Base-by-base conservation (phyloP, 192 early-diverging fungal species). In the Rhizophagus prolifer region DNA sequence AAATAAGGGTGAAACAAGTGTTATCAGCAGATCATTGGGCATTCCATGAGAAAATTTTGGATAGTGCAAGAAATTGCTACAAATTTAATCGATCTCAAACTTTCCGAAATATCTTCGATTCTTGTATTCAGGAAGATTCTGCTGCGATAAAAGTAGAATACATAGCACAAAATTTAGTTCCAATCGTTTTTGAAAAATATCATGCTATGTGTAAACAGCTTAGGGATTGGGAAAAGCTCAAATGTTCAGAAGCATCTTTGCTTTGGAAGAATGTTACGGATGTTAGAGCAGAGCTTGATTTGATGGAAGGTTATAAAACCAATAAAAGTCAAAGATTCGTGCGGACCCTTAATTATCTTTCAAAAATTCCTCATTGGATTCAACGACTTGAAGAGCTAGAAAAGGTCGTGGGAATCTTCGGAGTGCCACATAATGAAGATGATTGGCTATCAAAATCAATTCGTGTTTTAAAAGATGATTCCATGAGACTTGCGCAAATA, bases 241-340 rank as follows among this genome's bases (percentile, higher is more conserved):
- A 66, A 68, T 58, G 23, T 61, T 68, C 46, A 34, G 9, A 31
- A 9, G 47, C 65, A 44, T 21, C 19, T 21, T 19, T 76, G 12
- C 16, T 68, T 12, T 76, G 75, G 75, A 58, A 58, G 26, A 68
- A 68, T 59, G 65, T 58, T 38, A 14, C 9, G 5, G 23, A 76
- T 59, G 41, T 67, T 31, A 58, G 4, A 25, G n/a, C 3, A 9
- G 75, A 76, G 41, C 12, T 76, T 9, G 21, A 76, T 26, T 76
- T 76, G 1, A 68, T 76, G 47, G 13, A 23, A 64, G 8, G 10
- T 9, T 23, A 19, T 34, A 26, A 50, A 36, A 36, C 2, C 30
- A 13, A 6, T 36, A 26, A 23, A 47, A 38, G 14, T 5, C 16
- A 25, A 26, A 34, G 25, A 38, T 25, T 67, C 69, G 12, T n/a